Evolutionary conservation across 192 early-diverging fungal genomes (phyloP).

Genomic region (Endogone sp.): DNA sequence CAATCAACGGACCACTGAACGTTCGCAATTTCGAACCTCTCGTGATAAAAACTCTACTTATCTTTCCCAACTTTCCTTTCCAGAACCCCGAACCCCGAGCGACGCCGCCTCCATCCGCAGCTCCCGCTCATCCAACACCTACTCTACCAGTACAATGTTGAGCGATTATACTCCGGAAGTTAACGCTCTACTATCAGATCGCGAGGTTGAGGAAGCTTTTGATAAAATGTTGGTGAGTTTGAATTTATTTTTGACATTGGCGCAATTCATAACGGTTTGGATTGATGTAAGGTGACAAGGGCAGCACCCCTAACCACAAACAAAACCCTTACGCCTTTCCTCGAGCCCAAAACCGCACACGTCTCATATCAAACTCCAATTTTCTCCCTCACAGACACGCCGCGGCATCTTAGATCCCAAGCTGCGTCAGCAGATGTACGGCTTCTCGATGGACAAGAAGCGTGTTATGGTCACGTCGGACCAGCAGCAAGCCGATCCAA

Average conservation of each 20-base stretch:
- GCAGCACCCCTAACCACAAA: too few relatives aligned
- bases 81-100: constrained; percentile 5
- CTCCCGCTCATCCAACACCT: constrained; percentile 23
- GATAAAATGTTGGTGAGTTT: constrained; percentile 50
- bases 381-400: constrained; percentile 39
- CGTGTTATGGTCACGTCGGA: constrained; percentile 57
- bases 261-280: too few relatives aligned
- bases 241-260: too few relatives aligned
- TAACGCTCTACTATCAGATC: constrained; percentile 38
- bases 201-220: constrained; percentile 50
- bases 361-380: too few relatives aligned
- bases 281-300: too few relatives aligned
- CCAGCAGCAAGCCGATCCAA: constrained; percentile 33
- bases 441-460: constrained; percentile 48
- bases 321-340: too few relatives aligned
- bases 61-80: not conserved
- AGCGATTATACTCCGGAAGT: constrained; percentile 4
- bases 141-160: not conserved
- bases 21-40: too few relatives aligned
- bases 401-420: constrained; percentile 46
- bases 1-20: too few relatives aligned
- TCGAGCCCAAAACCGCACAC: too few relatives aligned
- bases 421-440: constrained; percentile 40
- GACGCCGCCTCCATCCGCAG: constrained; percentile 26
- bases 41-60: not conserved